Evolutionary conservation across 148 eudicot species (phyloP).

Genomic region (Diospyros kaki): DNA sequence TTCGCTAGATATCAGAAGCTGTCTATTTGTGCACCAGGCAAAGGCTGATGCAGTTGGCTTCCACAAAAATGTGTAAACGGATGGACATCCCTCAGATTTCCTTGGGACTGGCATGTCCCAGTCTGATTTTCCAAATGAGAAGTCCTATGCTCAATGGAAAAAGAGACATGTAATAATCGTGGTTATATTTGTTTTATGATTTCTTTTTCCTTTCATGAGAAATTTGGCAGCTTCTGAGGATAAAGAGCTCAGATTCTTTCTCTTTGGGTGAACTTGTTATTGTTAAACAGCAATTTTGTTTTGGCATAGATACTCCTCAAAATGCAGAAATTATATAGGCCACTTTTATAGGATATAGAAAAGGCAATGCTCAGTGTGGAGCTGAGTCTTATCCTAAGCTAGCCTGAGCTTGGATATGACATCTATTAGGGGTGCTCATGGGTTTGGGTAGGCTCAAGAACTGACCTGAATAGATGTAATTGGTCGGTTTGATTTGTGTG

Average conservation of each 20-base stretch:
- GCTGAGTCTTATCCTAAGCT: neutral
- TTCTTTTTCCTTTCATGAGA: neutral
- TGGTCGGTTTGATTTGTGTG: too few species aligned
- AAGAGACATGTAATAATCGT: conserved; percentile 57
- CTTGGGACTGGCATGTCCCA: conserved; percentile 54
- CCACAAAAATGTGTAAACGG: conserved; percentile 39
- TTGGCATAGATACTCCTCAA: neutral
- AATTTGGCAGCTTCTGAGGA: neutral
- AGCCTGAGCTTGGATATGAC: neutral
- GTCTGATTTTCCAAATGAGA: conserved; percentile 59
- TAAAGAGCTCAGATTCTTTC: neutral
- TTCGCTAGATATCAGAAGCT: conserved; percentile 73
- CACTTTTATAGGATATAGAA: neutral
- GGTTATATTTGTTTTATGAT: neutral
- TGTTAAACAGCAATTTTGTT: neutral
- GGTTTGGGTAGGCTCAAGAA: too few species aligned
- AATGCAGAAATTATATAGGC: neutral
- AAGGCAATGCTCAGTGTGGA: neutral
- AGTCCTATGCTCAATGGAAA: conserved; percentile 67
- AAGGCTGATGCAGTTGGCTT: conserved; percentile 42
- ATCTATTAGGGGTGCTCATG: too few species aligned
- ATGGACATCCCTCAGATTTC: conserved; percentile 54
- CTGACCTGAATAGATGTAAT: too few species aligned
- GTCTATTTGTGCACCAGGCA: conserved; percentile 62
- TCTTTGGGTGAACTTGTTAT: neutral